Evolutionary conservation across 2,329 filamentous ascomycete species (phyloP), one percentile per base, ranked within the genome.

Genomic region (Westerdykella sp.): DNA sequence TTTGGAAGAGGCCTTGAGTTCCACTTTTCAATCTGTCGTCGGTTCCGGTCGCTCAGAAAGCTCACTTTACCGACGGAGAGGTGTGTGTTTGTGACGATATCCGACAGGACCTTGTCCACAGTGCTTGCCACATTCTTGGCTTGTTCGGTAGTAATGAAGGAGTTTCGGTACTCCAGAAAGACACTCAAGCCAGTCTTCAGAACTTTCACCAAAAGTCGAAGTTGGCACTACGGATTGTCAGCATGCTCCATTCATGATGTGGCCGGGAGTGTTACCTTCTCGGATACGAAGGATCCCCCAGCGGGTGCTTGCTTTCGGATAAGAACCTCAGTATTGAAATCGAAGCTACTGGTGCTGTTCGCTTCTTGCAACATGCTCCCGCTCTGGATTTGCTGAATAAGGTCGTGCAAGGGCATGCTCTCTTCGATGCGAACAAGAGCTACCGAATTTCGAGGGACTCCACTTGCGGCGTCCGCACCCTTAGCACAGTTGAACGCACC

Each of bases 81-180:
- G 5, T 44, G 40, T n/a, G 52, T 45, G 5, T 43, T 42, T 7
- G 35, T 41, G 6, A 59, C 41, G 4, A 57, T 15, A 15, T 32
- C 37, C 1, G 43, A 43, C 5, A 59, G 40, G 13, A 52, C 43
- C 18, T 42, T 48, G 34, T 59, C 54, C 7, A 54, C 22, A 3
- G 56, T 57, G 32, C 51, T 48, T 7, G 54, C 56, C 16, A 59
- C 47, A 40, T 55, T 59, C 35, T 44, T 51, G n/a, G 54, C 54
- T 28, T 57, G 55, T n/a, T 56, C 50, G 5, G 51, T 54, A 6
- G 56, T 47, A 23, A 59, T 44, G 23, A 46, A 50, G 5, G 53
- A 47, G 28, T 53, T 57, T 31, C 54, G 47, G 34, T 55, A 59
- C 36, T 57, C 54, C 10, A 59, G 42, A 23, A 55, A 51, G 14